Conservation (phyloP, 352 stramenopile genomes). For the Lagenidium sp. region DNA sequence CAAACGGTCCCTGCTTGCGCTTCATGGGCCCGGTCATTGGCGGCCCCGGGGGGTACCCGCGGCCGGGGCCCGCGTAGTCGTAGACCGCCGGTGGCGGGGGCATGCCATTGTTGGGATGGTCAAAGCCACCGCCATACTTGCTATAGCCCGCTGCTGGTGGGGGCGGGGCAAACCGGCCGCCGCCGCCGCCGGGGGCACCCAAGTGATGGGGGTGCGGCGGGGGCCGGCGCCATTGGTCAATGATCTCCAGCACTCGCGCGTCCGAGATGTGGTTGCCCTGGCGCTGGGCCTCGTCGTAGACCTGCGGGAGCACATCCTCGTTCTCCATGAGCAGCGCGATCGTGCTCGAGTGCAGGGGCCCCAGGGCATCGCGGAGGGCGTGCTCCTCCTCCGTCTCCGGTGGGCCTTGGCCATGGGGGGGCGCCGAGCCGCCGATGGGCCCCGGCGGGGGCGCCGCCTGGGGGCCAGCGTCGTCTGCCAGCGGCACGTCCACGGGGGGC, state of each 20-base stretch:
- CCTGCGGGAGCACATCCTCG: constrained; percentile 61
- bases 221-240: constrained; percentile 49
- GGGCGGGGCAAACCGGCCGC: not conserved
- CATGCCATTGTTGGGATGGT: too few species aligned
- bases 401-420: too few species aligned
- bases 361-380: constrained; percentile 52
- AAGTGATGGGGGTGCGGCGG: constrained; percentile 8
- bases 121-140: constrained; percentile 1
- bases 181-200: not conserved
- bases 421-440: not conserved
- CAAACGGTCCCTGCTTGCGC: constrained; percentile 36
- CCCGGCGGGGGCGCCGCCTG: constrained; percentile 8
- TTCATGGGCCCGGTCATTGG: constrained; percentile 7
- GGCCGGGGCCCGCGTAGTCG: constrained; percentile 9
- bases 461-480: constrained; percentile 30
- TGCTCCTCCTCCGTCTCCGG: constrained; percentile 43
- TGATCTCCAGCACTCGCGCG: constrained; percentile 66
- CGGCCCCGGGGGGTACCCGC: constrained; percentile 7
- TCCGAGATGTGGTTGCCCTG: constrained; percentile 71
- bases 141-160: constrained; percentile 6
- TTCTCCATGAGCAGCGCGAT: constrained; percentile 64
- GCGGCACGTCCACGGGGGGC: constrained; percentile 45
- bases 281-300: constrained; percentile 74
- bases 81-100: not conserved
- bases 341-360: constrained; percentile 63